A percentile compares a stretch with the other conserved stretches of the same genome.
Evolutionary conservation across 139 green algal species (phyloP).

Genomic region (Chlamydomonas sphaeroides): DNA sequence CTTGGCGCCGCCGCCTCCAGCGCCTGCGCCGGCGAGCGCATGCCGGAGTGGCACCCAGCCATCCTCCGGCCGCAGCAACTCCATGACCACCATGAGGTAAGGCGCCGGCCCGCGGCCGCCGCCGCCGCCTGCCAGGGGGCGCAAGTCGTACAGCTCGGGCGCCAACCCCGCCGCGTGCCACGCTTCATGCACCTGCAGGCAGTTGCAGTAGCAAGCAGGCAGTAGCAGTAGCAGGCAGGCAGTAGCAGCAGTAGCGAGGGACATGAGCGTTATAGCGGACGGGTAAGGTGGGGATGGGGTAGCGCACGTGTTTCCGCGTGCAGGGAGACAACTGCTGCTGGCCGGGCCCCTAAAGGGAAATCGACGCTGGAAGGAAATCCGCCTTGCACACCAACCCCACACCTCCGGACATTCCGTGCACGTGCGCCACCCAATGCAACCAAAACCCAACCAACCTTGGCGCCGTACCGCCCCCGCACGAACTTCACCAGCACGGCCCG

Average conservation of each 20-base stretch:
- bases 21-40: background rate
- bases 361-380: no score
- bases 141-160: background rate
- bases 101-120: no score
- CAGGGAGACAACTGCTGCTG: no score
- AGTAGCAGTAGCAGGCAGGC: no score
- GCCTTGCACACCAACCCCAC: background rate
- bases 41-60: background rate
- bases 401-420: background rate
- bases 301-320: no score
- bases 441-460: background rate
- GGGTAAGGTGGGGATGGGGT: no score
- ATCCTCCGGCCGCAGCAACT: background rate
- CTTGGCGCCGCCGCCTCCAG: background rate
- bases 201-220: no score
- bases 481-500: background rate
- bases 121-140: background rate
- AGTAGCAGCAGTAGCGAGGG: background rate
- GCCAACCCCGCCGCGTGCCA: background rate
- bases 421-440: background rate
- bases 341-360: background rate
- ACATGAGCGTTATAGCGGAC: no score
- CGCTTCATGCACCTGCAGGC: background rate
- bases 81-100: slow-evolving; percentile 1
- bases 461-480: background rate